Conservation (phyloP, 2,329 filamentous ascomycete genomes). For the Penicillium polonicum region DNA sequence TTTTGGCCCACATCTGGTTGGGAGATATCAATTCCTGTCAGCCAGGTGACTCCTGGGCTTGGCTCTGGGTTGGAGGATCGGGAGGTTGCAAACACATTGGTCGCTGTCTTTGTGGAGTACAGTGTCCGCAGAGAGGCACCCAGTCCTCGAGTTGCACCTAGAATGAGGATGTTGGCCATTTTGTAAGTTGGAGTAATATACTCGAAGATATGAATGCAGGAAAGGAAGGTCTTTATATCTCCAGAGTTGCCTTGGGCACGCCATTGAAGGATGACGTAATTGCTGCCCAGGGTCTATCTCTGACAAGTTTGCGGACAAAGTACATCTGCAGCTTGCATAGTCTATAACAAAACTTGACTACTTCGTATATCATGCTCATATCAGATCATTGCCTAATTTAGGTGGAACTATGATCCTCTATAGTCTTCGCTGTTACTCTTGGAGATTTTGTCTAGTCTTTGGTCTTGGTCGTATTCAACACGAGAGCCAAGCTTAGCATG, state of each 20-base stretch:
- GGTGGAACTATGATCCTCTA: too few relatives aligned
- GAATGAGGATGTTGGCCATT: constrained; percentile 53
- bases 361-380: too few relatives aligned
- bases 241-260: neutral
- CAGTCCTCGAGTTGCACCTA: constrained; percentile 68
- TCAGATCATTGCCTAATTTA: neutral
- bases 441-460: neutral
- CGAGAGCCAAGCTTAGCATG: neutral
- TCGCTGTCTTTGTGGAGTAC: constrained; percentile 53
- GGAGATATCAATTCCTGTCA: constrained; percentile 58
- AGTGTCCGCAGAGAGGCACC: constrained; percentile 60
- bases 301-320: neutral
- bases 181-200: constrained; percentile 2
- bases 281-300: neutral
- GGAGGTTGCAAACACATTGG: constrained; percentile 60
- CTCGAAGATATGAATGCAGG: neutral
- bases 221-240: neutral
- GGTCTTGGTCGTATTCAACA: neutral
- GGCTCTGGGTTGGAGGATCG: constrained; percentile 50
- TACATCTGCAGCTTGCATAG: neutral
- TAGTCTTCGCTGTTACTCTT: neutral
- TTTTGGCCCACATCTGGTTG: constrained; percentile 49
- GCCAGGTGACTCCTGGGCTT: constrained; percentile 52
- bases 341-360: too few relatives aligned
- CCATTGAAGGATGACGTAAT: constrained; percentile 1